Evolutionary conservation across 139 green algal genomes (phyloP).

Genomic region (Chlorella sp.): DNA sequence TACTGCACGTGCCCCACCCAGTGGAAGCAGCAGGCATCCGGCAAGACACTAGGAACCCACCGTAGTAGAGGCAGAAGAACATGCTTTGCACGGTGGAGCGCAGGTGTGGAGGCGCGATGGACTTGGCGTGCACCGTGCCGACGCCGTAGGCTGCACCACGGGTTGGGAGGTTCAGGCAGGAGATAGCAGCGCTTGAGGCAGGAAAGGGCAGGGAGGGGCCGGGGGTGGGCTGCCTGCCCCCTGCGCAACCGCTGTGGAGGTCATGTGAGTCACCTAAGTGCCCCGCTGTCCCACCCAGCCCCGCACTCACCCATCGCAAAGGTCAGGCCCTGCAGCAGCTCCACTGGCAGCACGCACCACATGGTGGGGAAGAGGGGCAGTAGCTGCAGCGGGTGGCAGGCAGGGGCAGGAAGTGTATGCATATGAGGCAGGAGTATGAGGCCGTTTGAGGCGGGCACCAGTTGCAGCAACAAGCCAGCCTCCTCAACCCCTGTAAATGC

Average conservation of each 20-base stretch:
- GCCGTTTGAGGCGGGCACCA: neutral
- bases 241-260: neutral
- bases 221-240: neutral
- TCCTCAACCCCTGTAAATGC: neutral
- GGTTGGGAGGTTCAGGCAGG: neutral
- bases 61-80: conserved; percentile 15
- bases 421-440: neutral
- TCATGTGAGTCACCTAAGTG: neutral
- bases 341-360: conserved; percentile 52
- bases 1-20: neutral
- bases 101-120: conserved; percentile 34
- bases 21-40: neutral
- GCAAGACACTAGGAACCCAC: neutral
- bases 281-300: neutral
- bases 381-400: neutral
- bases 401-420: neutral
- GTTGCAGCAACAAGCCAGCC: neutral
- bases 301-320: conserved; percentile 42
- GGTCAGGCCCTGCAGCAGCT: conserved; percentile 57
- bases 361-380: conserved; percentile 24
- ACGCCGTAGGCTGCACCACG: neutral
- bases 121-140: conserved; percentile 15
- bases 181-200: neutral
- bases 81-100: neutral
- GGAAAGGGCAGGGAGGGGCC: neutral